These are phyloP conservation scores for Cercospora canescens DNA, from an alignment of 2,329 filamentous ascomycete genomes.

Conservation along the genomic window DNA sequence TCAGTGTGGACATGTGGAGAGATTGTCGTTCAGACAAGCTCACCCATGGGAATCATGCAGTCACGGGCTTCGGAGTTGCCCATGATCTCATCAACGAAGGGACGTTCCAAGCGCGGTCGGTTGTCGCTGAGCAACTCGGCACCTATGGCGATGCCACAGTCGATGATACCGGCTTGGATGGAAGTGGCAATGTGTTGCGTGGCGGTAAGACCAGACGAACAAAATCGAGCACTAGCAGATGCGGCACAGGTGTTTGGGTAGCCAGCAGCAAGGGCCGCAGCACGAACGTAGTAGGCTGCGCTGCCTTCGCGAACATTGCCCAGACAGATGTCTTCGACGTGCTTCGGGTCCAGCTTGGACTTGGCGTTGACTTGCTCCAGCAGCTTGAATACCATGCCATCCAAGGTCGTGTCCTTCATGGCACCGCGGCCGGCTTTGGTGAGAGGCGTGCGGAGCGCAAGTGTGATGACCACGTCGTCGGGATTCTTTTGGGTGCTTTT, in stretches of 20 bases:
- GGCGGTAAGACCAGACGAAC: constrained; percentile 71
- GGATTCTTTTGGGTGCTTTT: constrained; percentile 62
- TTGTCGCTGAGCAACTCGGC: constrained; percentile 96
- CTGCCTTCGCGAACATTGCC: constrained; percentile 85
- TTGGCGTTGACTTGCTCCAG: constrained; percentile 60
- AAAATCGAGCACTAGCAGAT: constrained; percentile 87
- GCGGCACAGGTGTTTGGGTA: constrained; percentile 84
- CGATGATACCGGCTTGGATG: constrained; percentile 72
- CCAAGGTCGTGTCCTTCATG: constrained; percentile 90
- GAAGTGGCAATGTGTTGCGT: constrained; percentile 73
- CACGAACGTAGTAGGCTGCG: constrained; percentile 83
- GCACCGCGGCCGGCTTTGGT: constrained; percentile 88
- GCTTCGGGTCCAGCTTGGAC: constrained; percentile 34
- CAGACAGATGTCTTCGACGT: constrained; percentile 72
- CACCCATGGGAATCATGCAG: constrained; percentile 91
- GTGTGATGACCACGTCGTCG: constrained; percentile 95
- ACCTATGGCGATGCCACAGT: constrained; percentile 75
- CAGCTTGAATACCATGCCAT: constrained; percentile 81
- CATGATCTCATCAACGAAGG: constrained; percentile 70
- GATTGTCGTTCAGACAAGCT: constrained; percentile 35
- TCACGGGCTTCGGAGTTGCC: constrained; percentile 72
- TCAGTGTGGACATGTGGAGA: not conserved
- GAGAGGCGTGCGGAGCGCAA: constrained; percentile 85
- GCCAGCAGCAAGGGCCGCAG: constrained; percentile 82
- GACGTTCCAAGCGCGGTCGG: constrained; percentile 78